Evolutionary conservation across 2,329 filamentous ascomycete species (phyloP).

Genomic region (Nemania serpens): DNA sequence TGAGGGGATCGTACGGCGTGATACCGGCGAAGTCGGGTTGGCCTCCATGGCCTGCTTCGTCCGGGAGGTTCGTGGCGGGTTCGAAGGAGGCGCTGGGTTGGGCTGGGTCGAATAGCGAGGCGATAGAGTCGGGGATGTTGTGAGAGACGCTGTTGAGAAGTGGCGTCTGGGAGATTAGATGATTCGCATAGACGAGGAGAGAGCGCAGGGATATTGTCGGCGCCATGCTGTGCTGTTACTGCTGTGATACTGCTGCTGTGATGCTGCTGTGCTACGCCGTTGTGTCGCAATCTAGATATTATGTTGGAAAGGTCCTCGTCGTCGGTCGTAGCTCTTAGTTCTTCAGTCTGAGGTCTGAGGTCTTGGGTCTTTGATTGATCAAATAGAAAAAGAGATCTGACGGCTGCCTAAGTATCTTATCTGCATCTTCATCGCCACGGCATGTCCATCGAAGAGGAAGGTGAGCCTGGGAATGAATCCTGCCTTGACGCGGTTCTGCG

Average conservation of each 20-base stretch:
- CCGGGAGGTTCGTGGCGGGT: constrained; percentile 13
- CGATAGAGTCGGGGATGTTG: constrained; percentile 33
- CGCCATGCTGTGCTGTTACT: constrained; percentile 29
- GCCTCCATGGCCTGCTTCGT: constrained; percentile 7
- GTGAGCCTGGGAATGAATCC: not conserved
- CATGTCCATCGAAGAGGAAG: not conserved
- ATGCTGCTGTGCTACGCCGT: not conserved
- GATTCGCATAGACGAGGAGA: constrained; percentile 42
- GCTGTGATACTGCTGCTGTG: not conserved
- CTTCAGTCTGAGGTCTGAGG: no score
- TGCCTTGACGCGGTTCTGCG: constrained; percentile 5
- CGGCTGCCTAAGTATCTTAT: not conserved
- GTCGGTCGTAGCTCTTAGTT: no score
- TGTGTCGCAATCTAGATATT: no score
- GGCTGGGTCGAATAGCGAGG: constrained; percentile 21
- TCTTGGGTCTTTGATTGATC: no score
- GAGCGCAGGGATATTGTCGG: constrained; percentile 40
- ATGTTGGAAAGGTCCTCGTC: not conserved
- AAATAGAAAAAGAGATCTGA: not conserved
- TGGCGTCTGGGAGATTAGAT: constrained; percentile 43
- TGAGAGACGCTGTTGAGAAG: constrained; percentile 33
- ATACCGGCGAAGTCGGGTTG: constrained; percentile 22
- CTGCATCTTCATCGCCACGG: not conserved
- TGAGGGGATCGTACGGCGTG: constrained; percentile 44
- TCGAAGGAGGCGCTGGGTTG: constrained; percentile 19